Percentiles rank a stretch among this genome's conserved stretches.
Conservation (phyloP, 352 stramenopile genomes). For the Phytophthora syringae region DNA sequence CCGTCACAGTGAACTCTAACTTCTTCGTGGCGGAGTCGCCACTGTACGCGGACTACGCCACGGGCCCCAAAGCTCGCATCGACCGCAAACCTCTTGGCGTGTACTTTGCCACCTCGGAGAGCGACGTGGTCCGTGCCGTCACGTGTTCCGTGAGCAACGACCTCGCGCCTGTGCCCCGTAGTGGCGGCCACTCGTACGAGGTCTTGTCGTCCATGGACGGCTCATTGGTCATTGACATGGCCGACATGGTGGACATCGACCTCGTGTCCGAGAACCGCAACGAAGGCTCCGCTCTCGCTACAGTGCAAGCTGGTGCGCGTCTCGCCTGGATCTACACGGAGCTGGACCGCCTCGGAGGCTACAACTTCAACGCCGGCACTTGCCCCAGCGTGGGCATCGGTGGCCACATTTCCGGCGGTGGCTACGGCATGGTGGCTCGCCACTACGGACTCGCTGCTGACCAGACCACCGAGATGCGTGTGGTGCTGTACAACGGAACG, state of each 20-base stretch:
- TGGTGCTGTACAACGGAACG: conserved; percentile 49
- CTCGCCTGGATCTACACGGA: conserved; percentile 57
- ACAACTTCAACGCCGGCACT: conserved; percentile 65
- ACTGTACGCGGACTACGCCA: conserved; percentile 55
- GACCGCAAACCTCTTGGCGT: conserved; percentile 49
- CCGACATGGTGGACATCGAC: conserved; percentile 55
- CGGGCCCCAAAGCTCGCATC: conserved; percentile 57
- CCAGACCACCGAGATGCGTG: conserved; percentile 48
- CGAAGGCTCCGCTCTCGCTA: conserved; percentile 43
- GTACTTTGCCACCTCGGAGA: conserved; percentile 52
- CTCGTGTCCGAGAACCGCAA: conserved; percentile 36
- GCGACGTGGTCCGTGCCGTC: conserved; percentile 51
- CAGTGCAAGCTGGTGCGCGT: conserved; percentile 47
- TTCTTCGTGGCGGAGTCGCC: conserved; percentile 44
- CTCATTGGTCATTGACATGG: conserved; percentile 62
- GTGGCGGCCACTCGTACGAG: conserved; percentile 64
- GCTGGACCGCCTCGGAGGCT: conserved; percentile 47
- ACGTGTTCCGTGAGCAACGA: conserved; percentile 44
- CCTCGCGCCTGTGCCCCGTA: conserved; percentile 48
- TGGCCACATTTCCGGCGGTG: conserved; percentile 58
- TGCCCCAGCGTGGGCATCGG: conserved; percentile 61
- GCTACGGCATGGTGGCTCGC: conserved; percentile 56
- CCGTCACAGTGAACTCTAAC: conserved; percentile 32
- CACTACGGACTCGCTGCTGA: conserved; percentile 60
- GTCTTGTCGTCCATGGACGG: conserved; percentile 64